These are phyloP conservation scores for Erysiphe pisi DNA, from an alignment of 2,329 filamentous ascomycete species.

Conservation along the genomic window DNA sequence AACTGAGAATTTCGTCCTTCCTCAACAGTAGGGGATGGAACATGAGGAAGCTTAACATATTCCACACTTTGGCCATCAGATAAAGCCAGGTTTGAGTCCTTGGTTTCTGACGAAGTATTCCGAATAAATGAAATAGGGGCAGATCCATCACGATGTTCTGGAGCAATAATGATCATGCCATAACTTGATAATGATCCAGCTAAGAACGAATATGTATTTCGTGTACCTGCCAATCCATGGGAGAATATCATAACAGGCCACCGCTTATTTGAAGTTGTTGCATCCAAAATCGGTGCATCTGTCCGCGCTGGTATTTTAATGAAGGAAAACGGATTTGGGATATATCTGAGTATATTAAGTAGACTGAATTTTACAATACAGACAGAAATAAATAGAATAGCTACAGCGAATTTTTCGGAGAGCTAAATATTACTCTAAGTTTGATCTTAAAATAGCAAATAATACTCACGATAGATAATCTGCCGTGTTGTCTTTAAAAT, in stretches of 20 bases:
- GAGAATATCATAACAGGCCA: constrained; percentile 83
- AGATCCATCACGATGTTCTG: constrained; percentile 75
- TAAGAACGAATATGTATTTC: constrained; percentile 78
- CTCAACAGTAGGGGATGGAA: constrained; percentile 43
- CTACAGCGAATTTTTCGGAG: not conserved
- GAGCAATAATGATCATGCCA: constrained; percentile 67
- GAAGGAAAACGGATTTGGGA: constrained; percentile 62
- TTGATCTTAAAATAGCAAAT: no score
- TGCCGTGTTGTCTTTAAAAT: no score
- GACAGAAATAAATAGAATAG: no score
- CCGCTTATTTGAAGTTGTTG: constrained; percentile 43
- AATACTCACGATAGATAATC: no score
- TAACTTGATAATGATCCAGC: constrained; percentile 69
- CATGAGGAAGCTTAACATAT: constrained; percentile 50
- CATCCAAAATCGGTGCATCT: constrained; percentile 53
- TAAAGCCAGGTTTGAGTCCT: no score
- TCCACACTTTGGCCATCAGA: constrained; percentile 30
- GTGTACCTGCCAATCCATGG: constrained; percentile 68
- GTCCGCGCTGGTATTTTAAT: constrained; percentile 61
- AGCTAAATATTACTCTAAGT: constrained; percentile 48
- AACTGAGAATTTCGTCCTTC: no score
- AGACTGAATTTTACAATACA: no score
- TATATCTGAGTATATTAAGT: constrained; percentile 41
- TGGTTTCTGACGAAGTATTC: constrained; percentile 41
- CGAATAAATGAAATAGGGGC: constrained; percentile 64